Conservation (phyloP, 2,329 filamentous ascomycete species). For the Fusarium lateritium region DNA sequence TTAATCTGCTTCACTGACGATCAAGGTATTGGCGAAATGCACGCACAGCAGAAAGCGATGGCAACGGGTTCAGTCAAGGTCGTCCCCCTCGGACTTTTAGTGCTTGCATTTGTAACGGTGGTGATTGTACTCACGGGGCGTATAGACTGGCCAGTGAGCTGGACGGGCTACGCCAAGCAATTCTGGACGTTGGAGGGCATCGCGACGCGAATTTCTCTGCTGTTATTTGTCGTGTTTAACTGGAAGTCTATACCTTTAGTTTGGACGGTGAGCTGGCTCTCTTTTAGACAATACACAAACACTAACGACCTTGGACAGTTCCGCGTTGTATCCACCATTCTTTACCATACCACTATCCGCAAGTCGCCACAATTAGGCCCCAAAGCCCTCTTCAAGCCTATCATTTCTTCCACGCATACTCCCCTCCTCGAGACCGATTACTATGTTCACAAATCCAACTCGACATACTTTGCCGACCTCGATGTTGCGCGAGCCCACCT, state of each 20-base stretch:
- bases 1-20: no score
- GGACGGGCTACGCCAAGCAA: not conserved
- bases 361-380: not conserved
- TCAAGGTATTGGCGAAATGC: no score
- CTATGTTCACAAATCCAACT: constrained; percentile 23
- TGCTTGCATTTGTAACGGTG: no score
- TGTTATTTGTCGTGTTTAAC: not conserved
- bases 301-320: not conserved
- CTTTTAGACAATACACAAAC: no score
- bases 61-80: no score
- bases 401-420: not conserved
- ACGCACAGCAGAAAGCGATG: no score
- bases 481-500: constrained; percentile 9
- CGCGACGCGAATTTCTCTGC: not conserved
- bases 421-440: constrained; percentile 16
- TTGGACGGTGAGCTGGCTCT: not conserved
- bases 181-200: not conserved
- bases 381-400: not conserved
- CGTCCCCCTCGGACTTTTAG: no score
- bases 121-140: no score
- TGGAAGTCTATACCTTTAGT: not conserved
- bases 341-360: not conserved
- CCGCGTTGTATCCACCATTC: not conserved
- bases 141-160: no score
- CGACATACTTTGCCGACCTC: constrained; percentile 19